Conservation (phyloP, 208 protist species). For the Trypanosoma rangeli region DNA sequence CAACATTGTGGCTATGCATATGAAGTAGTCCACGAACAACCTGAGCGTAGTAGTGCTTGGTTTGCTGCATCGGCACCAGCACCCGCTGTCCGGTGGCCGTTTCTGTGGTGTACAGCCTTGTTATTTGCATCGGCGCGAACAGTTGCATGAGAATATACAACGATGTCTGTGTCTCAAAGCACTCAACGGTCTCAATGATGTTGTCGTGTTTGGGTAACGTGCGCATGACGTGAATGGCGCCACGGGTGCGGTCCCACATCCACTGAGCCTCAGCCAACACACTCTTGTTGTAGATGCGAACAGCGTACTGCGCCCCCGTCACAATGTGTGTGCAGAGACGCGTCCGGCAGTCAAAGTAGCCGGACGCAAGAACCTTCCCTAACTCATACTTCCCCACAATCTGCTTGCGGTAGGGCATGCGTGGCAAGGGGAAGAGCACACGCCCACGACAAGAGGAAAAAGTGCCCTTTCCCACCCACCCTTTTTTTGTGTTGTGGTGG, state of each 20-base stretch:
- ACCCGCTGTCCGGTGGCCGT: slow-evolving; percentile 15
- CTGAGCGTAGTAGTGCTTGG: slow-evolving; percentile 58
- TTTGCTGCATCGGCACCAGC: slow-evolving; percentile 26
- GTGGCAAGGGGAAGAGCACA: not conserved
- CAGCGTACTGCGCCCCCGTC: slow-evolving; percentile 77
- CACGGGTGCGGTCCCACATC: slow-evolving; percentile 83
- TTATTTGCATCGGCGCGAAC: slow-evolving; percentile 69
- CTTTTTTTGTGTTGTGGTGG: not conserved
- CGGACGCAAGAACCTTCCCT: slow-evolving; percentile 64
- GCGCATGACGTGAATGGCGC: slow-evolving; percentile 80
- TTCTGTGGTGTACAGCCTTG: slow-evolving; percentile 56
- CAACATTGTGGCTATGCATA: slow-evolving; percentile 73
- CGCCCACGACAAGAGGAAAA: not conserved
- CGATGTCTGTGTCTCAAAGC: slow-evolving; percentile 76
- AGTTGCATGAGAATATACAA: slow-evolving; percentile 89
- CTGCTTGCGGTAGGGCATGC: slow-evolving; percentile 30
- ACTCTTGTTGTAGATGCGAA: slow-evolving; percentile 80
- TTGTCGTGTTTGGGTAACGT: slow-evolving; percentile 79
- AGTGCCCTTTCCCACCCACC: not conserved
- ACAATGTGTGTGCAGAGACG: slow-evolving; percentile 78
- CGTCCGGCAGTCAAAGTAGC: slow-evolving; percentile 86
- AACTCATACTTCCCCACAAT: slow-evolving; percentile 89
- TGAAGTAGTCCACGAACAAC: slow-evolving; percentile 71
- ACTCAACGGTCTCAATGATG: slow-evolving; percentile 86
- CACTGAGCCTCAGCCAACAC: slow-evolving; percentile 71